Evolutionary conservation across 2,329 filamentous ascomycete species (phyloP).

Genomic region (Monosporascus sp.): DNA sequence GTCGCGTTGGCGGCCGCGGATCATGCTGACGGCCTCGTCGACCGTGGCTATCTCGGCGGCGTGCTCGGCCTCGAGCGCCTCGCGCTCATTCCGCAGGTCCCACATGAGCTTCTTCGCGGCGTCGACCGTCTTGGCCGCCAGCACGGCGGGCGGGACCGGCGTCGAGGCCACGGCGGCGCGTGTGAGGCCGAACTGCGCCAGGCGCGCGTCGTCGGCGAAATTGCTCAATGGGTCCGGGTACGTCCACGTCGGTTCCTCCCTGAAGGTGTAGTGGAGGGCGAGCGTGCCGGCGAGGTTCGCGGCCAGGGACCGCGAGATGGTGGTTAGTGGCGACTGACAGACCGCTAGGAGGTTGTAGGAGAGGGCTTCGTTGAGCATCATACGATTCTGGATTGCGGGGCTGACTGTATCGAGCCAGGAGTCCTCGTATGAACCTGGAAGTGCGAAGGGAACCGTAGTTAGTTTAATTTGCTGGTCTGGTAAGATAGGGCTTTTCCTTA

Average conservation of each 20-base stretch:
- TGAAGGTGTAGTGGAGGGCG: slow-evolving; percentile 34
- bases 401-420: slow-evolving; percentile 66
- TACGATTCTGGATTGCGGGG: slow-evolving; percentile 61
- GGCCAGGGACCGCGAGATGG: slow-evolving; percentile 43
- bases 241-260: slow-evolving; percentile 37
- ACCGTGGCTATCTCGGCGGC: slow-evolving; percentile 38
- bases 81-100: slow-evolving; percentile 36
- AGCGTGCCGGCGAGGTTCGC: slow-evolving; percentile 35
- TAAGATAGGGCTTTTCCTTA: slow-evolving; percentile 13
- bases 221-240: slow-evolving; percentile 9
- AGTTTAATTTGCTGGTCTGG: slow-evolving; percentile 4
- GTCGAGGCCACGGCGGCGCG: slow-evolving; percentile 5
- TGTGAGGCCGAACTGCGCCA: slow-evolving; percentile 10
- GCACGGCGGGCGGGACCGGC: background rate
- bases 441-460: slow-evolving; percentile 3
- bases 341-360: slow-evolving; percentile 77
- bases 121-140: slow-evolving; percentile 5
- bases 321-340: slow-evolving; percentile 58
- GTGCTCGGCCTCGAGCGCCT: slow-evolving; percentile 39
- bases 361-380: slow-evolving; percentile 60
- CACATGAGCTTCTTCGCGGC: slow-evolving; percentile 32
- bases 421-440: slow-evolving; percentile 35
- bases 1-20: slow-evolving; percentile 57
- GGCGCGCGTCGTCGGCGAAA: slow-evolving; percentile 11
- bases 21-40: slow-evolving; percentile 46